Conservation (phyloP, 1,139 yeast genomes). For the Kodamaea anthophila region DNA sequence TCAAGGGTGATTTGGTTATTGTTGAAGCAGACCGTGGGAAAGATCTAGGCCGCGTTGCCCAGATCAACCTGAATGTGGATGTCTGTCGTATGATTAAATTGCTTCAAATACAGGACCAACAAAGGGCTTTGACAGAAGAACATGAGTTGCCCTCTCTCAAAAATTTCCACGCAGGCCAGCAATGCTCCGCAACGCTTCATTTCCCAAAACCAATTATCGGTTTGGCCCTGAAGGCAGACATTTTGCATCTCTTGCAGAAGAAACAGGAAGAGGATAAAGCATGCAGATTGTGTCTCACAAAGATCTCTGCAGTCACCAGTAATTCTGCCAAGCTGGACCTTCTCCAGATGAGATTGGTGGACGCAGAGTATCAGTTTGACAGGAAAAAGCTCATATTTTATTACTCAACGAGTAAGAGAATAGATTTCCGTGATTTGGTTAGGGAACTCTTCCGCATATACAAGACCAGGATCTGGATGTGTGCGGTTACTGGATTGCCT, state of each 20-base stretch:
- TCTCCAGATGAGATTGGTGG: conserved; percentile 19
- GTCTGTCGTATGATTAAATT: conserved; percentile 52
- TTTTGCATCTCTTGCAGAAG: conserved; percentile 53
- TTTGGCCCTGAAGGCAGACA: conserved; percentile 58
- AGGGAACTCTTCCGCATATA: conserved; percentile 20
- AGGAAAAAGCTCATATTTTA: conserved; percentile 22
- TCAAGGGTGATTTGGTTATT: conserved; percentile 74
- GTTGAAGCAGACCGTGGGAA: conserved; percentile 98
- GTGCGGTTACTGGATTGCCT: conserved; percentile 21
- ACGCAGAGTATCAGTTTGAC: conserved; percentile 24
- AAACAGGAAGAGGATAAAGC: conserved; percentile 71
- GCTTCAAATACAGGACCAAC: conserved; percentile 53
- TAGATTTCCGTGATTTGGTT: conserved; percentile 23
- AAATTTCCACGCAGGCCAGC: conserved; percentile 14
- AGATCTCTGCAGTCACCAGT: conserved; percentile 37
- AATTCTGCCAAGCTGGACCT: conserved; percentile 11
- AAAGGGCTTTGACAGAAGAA: conserved; percentile 37
- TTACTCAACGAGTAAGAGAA: conserved; percentile 19
- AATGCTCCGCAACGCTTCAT: conserved; percentile 38
- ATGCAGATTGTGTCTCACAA: conserved; percentile 52
- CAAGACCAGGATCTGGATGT: conserved; percentile 26
- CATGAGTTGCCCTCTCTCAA: conserved; percentile 15
- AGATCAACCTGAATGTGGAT: conserved; percentile 60
- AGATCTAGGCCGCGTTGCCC: conserved; percentile 77
- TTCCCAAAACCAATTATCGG: conserved; percentile 74